Percentiles rank a stretch among this genome's conserved stretches.
Evolutionary conservation across 225 moss, liverwort and hornwort genomes (phyloP).

Genomic region (Marchantia paleacea): DNA sequence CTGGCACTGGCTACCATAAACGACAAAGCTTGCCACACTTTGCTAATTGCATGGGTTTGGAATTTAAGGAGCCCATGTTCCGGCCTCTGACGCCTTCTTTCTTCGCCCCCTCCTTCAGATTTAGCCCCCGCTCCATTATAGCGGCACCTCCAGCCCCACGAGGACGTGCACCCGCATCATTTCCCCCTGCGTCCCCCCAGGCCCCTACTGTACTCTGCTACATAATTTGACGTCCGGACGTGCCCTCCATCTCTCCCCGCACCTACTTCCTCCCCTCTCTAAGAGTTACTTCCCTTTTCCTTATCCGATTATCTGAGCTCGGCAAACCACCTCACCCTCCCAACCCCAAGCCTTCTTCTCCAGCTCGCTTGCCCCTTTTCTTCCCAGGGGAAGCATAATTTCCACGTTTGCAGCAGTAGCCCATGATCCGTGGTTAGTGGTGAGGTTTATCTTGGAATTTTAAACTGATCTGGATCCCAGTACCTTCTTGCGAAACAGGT

Average conservation of each 20-base stretch:
- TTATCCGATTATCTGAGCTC: no score
- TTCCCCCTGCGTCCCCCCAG: not conserved
- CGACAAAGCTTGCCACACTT: not conserved
- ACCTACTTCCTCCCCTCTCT: not conserved
- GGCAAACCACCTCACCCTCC: no score
- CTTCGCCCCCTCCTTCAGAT: not conserved
- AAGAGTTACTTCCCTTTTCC: not conserved
- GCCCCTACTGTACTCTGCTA: no score
- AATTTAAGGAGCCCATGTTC: constrained; percentile 10
- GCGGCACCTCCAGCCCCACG: constrained; percentile 6
- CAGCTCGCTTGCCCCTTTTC: no score
- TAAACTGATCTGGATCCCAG: no score
- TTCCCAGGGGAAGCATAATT: no score
- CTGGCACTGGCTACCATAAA: not conserved
- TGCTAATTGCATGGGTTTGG: constrained; percentile 11
- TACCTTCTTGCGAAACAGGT: no score
- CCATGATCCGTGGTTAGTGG: no score
- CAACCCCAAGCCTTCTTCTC: no score
- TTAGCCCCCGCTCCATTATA: constrained; percentile 4
- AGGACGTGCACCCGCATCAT: not conserved
- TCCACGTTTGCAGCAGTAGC: no score
- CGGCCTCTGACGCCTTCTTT: constrained; percentile 4
- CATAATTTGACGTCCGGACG: not conserved
- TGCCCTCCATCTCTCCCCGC: not conserved
- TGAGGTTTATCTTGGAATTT: no score